Base-by-base conservation (phyloP, 139 green algal genomes). In the Coelastrella sp. region DNA sequence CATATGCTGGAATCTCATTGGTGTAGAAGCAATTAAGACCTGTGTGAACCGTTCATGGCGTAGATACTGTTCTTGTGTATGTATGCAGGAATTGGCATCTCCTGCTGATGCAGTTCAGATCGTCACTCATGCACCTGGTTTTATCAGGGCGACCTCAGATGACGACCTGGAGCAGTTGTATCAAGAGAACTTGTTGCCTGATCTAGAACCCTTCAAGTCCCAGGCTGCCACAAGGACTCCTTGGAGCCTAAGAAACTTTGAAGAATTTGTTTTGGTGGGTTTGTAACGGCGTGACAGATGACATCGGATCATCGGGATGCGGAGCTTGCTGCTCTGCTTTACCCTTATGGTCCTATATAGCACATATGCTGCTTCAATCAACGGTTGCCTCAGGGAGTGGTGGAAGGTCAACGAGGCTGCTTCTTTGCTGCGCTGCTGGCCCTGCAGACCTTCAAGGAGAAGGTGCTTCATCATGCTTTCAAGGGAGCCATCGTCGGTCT, bases 401-500 rank as follows among this genome's bases (percentile, higher is more conserved):
- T n/a, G n/a, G n/a, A n/a, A n/a, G n/a, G n/a, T n/a, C n/a, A n/a
- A n/a, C n/a, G n/a, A n/a, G n/a, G n/a, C n/a, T n/a, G n/a, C n/a
- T 4, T 15, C 48, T 57, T 57, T n/a, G n/a, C n/a, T 50, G 1
- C 68, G 38, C 27, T 7, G 38, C 5, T 8, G 32, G 66, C 15
- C 40, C 34, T 72, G 50, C 69, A 63, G 69, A 32, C 19, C 4
- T 87, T 87, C 59, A 75, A 87, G 40, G 53, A 75, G 38, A 37
- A 66, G 2, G 82, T 87, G 19, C 82, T 71, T 8, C 35, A 51
- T 13, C 82, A 87, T 34, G 57, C 62, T 38, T 27, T 81, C 5
- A 71, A 71, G 21, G 82, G 82, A 73, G 82, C 69, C 38, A 87
- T 83, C 41, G 82, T 71, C 5, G 82, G 35, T 15, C 57, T 87